Conservation (phyloP, 768 basidiomycete genomes). For the Suillus tomentosus region DNA sequence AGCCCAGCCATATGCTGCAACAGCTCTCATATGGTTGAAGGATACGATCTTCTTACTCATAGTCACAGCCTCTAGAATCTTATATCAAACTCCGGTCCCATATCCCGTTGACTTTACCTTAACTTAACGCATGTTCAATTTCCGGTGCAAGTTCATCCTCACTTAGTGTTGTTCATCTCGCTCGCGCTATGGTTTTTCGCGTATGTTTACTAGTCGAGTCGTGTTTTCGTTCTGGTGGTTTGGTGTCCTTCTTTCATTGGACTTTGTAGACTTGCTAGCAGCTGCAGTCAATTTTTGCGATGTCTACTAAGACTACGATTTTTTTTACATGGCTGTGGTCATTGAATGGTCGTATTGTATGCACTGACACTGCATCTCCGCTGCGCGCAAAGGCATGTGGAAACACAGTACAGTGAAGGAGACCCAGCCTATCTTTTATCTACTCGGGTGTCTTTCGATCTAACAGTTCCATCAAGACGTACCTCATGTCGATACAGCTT, state of each 20-base stretch:
- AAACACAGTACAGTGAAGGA: no score
- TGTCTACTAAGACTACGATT: slow-evolving; percentile 26
- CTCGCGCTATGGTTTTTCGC: slow-evolving; percentile 37
- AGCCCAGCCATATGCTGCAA: no score
- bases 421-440: no score
- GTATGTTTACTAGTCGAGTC: slow-evolving; percentile 37
- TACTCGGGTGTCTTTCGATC: no score
- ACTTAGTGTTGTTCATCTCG: slow-evolving; percentile 35
- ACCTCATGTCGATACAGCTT: not conserved
- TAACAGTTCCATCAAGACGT: no score
- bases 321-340: slow-evolving; percentile 30
- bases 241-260: slow-evolving; percentile 40
- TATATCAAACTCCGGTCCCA: slow-evolving; percentile 22
- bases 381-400: no score
- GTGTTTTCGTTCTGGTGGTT: slow-evolving; percentile 37
- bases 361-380: no score
- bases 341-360: slow-evolving; percentile 16
- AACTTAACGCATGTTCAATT: slow-evolving; percentile 28
- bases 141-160: slow-evolving; percentile 27
- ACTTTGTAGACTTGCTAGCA: slow-evolving; percentile 32
- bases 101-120: slow-evolving; percentile 29
- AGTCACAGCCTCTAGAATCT: no score
- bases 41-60: no score
- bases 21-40: no score
- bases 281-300: slow-evolving; percentile 29